A percentile compares a stretch with the other conserved stretches of the same genome.
Evolutionary conservation across 306 rosid genomes (phyloP).

Genomic region (Pyrus betulifolia): DNA sequence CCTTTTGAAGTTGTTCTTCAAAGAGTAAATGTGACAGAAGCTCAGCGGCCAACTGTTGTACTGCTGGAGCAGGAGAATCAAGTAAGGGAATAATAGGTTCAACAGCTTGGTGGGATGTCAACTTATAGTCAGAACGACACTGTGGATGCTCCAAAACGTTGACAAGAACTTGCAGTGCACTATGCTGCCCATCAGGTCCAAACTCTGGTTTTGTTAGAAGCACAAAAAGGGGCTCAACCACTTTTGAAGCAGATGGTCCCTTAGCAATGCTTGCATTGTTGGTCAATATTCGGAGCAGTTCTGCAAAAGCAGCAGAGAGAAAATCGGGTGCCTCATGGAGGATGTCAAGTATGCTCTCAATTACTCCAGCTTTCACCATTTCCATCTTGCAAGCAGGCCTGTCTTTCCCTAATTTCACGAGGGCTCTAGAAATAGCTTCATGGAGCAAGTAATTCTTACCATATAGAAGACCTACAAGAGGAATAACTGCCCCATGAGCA

Average conservation of each 20-base stretch:
- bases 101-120: constrained; percentile 79
- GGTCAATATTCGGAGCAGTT: constrained; percentile 89
- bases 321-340: constrained; percentile 89
- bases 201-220: constrained; percentile 75
- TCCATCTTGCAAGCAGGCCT: constrained; percentile 96
- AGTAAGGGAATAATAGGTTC: constrained; percentile 91
- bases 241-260: constrained; percentile 87
- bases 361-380: constrained; percentile 96
- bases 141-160: constrained; percentile 92
- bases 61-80: constrained; percentile 83
- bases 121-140: constrained; percentile 79
- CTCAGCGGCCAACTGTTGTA: constrained; percentile 96
- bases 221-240: constrained; percentile 82
- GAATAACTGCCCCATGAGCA: constrained; percentile 86
- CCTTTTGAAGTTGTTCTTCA: constrained; percentile 88
- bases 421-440: constrained; percentile 87
- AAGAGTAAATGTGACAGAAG: constrained; percentile 85
- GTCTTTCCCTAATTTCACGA: constrained; percentile 93
- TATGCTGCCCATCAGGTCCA: constrained; percentile 95
- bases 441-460: constrained; percentile 89
- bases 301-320: constrained; percentile 81
- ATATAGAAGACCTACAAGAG: constrained; percentile 84
- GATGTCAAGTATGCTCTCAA: constrained; percentile 77
- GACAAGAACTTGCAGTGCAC: constrained; percentile 91
- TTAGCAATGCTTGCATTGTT: constrained; percentile 95